phyloP scores from a whole-genome alignment of 768 basidiomycete species.

The Lactarius akahatsu region DNA sequence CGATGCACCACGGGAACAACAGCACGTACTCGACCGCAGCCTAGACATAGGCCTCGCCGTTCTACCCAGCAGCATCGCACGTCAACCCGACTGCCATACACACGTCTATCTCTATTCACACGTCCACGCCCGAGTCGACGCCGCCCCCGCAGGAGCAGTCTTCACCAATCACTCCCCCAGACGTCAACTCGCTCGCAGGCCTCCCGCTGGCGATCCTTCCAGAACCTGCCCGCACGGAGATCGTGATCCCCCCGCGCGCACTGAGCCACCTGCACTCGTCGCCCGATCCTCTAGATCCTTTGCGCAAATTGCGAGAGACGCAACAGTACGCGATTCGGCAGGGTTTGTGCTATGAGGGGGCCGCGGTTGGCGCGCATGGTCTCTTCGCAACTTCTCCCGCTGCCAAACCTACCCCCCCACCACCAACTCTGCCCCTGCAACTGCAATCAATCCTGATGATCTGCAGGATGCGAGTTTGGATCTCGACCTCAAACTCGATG shows the following conservation, averaged over 20 bases:
- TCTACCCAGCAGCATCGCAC: neutral
- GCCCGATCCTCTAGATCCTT: neutral
- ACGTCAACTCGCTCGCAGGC: constrained; percentile 3
- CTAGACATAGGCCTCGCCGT: neutral
- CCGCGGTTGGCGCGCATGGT: constrained; percentile 20
- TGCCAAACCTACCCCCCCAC: neutral
- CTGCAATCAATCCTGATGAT: neutral
- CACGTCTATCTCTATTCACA: neutral
- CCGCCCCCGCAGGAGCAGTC: neutral
- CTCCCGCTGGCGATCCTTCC: constrained; percentile 18
- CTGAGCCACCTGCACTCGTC: constrained; percentile 10
- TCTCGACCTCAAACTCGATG: constrained; percentile 1
- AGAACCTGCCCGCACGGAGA: neutral
- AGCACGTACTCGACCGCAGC: no score
- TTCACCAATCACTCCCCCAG: neutral
- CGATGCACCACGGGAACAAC: no score
- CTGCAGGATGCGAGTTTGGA: neutral
- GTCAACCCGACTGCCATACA: neutral
- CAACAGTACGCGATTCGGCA: neutral
- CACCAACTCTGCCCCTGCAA: no score
- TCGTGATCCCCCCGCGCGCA: constrained; percentile 13
- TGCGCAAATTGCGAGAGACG: neutral
- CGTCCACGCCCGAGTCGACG: neutral
- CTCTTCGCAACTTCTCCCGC: constrained; percentile 21
- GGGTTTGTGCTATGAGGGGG: constrained; percentile 23